These are phyloP conservation scores for Wickerhamiella brachini DNA, from an alignment of 805 yeast genomes.

Conservation along the genomic window DNA sequence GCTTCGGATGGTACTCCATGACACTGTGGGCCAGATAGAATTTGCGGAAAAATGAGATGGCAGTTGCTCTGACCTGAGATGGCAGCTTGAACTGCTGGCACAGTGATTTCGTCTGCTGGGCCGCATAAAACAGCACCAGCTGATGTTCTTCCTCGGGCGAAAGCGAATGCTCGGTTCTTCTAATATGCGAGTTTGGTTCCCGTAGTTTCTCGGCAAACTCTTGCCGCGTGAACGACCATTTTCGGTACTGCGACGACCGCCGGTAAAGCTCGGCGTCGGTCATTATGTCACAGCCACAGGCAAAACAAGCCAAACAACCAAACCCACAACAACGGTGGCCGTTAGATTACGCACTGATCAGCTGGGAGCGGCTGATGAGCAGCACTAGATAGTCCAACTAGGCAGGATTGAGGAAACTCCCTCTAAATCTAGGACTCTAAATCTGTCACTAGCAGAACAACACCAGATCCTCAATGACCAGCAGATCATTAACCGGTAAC, in stretches of 20 bases:
- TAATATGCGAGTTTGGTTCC: slow-evolving; percentile 33
- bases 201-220: slow-evolving; percentile 38
- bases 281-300: slow-evolving; percentile 19
- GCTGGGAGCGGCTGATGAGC: no score
- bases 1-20: slow-evolving; percentile 79
- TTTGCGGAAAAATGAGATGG: slow-evolving; percentile 65
- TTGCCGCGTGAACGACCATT: slow-evolving; percentile 70
- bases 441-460: no score
- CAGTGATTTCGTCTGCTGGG: slow-evolving; percentile 54
- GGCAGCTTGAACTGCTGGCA: slow-evolving; percentile 70
- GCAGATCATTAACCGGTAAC: no score
- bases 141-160: slow-evolving; percentile 55
- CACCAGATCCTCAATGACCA: no score
- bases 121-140: slow-evolving; percentile 50
- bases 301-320: background rate
- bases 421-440: no score
- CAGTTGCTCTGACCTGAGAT: slow-evolving; percentile 77
- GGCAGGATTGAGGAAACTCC: no score
- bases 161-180: slow-evolving; percentile 33
- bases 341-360: no score
- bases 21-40: slow-evolving; percentile 72
- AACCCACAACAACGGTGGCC: no score
- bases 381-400: no score
- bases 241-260: slow-evolving; percentile 65
- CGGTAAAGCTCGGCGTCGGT: slow-evolving; percentile 81